Evolutionary conservation across 768 basidiomycete species (phyloP).

Genomic region (Pisolithus orientalis): DNA sequence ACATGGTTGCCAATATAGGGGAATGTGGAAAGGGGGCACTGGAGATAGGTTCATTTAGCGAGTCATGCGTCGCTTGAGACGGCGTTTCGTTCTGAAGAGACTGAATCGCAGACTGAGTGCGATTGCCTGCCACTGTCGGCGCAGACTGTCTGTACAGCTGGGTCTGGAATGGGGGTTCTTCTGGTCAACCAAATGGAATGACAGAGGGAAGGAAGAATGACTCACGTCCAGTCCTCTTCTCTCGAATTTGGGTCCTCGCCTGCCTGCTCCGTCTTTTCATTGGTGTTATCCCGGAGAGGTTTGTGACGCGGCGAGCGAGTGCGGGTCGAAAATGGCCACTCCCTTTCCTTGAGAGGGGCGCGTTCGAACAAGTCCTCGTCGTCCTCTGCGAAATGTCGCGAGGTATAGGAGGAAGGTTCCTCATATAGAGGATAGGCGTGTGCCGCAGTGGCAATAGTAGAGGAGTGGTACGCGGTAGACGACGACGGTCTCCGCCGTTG

Average conservation of each 20-base stretch:
- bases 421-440: slow-evolving; percentile 21
- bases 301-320: slow-evolving; percentile 14
- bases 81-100: slow-evolving; percentile 47
- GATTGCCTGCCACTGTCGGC: slow-evolving; percentile 57
- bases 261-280: slow-evolving; percentile 13
- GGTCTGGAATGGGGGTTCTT: slow-evolving; percentile 32
- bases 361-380: slow-evolving; percentile 20
- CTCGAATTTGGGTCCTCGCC: slow-evolving; percentile 4
- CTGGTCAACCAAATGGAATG: background rate
- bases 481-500: slow-evolving; percentile 22
- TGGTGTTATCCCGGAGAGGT: slow-evolving; percentile 9
- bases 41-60: slow-evolving; percentile 11
- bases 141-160: slow-evolving; percentile 48
- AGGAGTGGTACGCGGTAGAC: slow-evolving; percentile 11
- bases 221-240: slow-evolving; percentile 29
- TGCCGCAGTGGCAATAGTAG: background rate
- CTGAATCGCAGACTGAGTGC: slow-evolving; percentile 49
- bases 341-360: slow-evolving; percentile 25
- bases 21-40: background rate
- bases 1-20: slow-evolving; percentile 2
- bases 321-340: slow-evolving; percentile 2
- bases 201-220: background rate
- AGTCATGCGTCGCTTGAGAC: slow-evolving; percentile 25
- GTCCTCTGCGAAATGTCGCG: slow-evolving; percentile 18
- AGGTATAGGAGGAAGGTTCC: slow-evolving; percentile 26